phyloP scores from a whole-genome alignment of 1,284 basidiomycete species.

The Malassezia furfur region DNA sequence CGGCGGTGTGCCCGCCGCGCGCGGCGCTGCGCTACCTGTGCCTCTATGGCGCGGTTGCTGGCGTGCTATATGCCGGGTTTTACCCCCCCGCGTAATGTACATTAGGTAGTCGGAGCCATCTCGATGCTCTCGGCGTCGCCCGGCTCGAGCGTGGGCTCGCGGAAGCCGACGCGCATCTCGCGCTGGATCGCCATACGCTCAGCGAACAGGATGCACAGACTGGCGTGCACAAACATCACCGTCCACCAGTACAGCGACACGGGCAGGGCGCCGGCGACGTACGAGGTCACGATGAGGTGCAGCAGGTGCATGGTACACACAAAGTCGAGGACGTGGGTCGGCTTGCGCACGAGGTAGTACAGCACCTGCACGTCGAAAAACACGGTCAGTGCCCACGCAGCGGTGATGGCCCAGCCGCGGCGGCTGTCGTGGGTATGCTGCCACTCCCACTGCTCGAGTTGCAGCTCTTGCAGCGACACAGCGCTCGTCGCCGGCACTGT shows the following conservation, averaged over 20 bases:
- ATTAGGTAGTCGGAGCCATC: neutral
- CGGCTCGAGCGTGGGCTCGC: slow-evolving; percentile 10
- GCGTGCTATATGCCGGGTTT: slow-evolving; percentile 75
- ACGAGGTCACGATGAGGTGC: slow-evolving; percentile 81
- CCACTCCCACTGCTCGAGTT: slow-evolving; percentile 16
- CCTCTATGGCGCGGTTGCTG: slow-evolving; percentile 63
- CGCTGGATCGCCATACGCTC: slow-evolving; percentile 81
- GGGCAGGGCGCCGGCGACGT: slow-evolving; percentile 77
- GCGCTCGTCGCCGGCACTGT: neutral
- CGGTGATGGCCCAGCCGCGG: slow-evolving; percentile 11
- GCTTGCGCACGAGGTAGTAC: slow-evolving; percentile 74
- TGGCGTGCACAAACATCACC: slow-evolving; percentile 62
- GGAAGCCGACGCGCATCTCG: slow-evolving; percentile 59
- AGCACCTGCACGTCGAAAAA: slow-evolving; percentile 61
- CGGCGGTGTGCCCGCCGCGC: neutral
- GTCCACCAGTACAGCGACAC: slow-evolving; percentile 51
- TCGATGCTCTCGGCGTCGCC: neutral
- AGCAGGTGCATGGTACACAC: slow-evolving; percentile 76
- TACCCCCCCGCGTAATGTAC: slow-evolving; percentile 68
- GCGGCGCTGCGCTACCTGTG: slow-evolving; percentile 58
- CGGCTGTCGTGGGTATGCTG: slow-evolving; percentile 49
- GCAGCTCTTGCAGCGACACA: slow-evolving; percentile 14
- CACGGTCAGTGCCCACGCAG: slow-evolving; percentile 8
- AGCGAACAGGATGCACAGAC: slow-evolving; percentile 66
- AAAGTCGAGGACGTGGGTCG: slow-evolving; percentile 90